Percentiles rank a stretch among this genome's conserved stretches.
Conservation (phyloP, 371 early-diverging fungal genomes). For the Quaeritorhiza haematococci region DNA sequence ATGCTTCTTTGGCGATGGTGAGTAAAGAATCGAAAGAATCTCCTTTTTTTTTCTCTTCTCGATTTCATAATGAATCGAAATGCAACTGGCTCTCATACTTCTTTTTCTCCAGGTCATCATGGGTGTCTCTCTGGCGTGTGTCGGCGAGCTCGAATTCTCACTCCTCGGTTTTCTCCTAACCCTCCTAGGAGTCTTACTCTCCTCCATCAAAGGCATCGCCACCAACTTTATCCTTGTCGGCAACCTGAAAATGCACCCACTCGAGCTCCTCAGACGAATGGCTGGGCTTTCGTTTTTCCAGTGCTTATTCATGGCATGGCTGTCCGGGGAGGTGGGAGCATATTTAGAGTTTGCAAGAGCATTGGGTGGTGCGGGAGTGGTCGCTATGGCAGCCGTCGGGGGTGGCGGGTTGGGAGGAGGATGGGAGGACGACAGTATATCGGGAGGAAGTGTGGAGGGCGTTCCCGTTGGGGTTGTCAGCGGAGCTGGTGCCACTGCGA, state of each 20-base stretch:
- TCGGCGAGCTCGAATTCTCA: slow-evolving; percentile 73
- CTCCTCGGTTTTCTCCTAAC: slow-evolving; percentile 67
- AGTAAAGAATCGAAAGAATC: too few relatives aligned
- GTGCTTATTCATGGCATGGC: slow-evolving; percentile 58
- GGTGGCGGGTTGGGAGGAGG: too few relatives aligned
- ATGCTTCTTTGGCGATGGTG: slow-evolving; percentile 61
- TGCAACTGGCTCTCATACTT: neutral
- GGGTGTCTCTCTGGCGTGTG: slow-evolving; percentile 80
- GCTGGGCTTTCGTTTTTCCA: slow-evolving; percentile 76
- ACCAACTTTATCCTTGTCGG: slow-evolving; percentile 80
- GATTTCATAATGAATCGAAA: slow-evolving; percentile 4
- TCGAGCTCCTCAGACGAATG: slow-evolving; percentile 79
- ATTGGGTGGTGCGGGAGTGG: neutral
- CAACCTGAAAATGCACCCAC: slow-evolving; percentile 65
- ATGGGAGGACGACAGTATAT: too few relatives aligned
- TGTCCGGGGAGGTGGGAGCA: slow-evolving; percentile 60
- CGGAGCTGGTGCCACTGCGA: too few relatives aligned
- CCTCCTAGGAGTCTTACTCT: slow-evolving; percentile 72
- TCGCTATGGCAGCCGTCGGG: too few relatives aligned
- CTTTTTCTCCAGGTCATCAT: slow-evolving; percentile 46
- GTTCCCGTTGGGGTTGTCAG: too few relatives aligned
- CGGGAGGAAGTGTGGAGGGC: too few relatives aligned
- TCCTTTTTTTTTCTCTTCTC: too few relatives aligned
- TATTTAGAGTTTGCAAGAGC: slow-evolving; percentile 21
- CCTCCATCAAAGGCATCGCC: slow-evolving; percentile 77